Base-by-base conservation (phyloP, 179 eudicot species). In the Silene coronaria region DNA sequence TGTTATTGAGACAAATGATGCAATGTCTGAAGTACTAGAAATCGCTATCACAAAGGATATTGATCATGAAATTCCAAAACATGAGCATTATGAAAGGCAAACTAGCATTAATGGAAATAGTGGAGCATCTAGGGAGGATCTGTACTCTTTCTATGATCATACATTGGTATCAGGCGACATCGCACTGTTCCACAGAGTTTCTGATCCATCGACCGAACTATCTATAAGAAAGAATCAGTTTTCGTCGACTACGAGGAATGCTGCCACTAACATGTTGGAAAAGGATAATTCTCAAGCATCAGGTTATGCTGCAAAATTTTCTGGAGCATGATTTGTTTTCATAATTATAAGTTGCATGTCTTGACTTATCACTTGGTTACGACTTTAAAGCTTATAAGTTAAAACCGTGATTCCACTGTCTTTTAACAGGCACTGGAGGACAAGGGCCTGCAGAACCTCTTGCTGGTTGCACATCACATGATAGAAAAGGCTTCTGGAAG, bases 111-210 rank as follows among this genome's bases (percentile, higher is more conserved):
- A 58, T 79, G 64, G 74, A 32, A 75, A 64, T 67, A 62, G 76
- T 8, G 77, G 58, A 34, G 76, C 84, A 78, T 73, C 58, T 34
- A 85, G 88, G 73, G 84, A 81, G 77, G 95, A 82, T 70, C 89
- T 93, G 67, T 77, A 93, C 78, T 80, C 87, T 77, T 86, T 88
- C 77, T 82, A 85, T 76, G 91, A 82, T 79, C 76, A 78, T 63
- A 66, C 75, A 36, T 69, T 75, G 78, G 65, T 70, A 13, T 57
- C 68, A 57, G 78, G 79, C 30, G 60, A 87, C 62, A 34, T 71
- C 61, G 62, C 67, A 61, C 76, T 78, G 26, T 72, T 77, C 64
- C 83, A 79, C 72, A 77, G 70, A 76, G 61, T 55, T 21, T 79
- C 78, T 45, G 76, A 77, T 60, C 53, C 85, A 65, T 66, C 84